Evolutionary conservation across 306 rosid genomes (phyloP), one percentile per base, ranked within the genome.

Genomic region (Malus orientalis): DNA sequence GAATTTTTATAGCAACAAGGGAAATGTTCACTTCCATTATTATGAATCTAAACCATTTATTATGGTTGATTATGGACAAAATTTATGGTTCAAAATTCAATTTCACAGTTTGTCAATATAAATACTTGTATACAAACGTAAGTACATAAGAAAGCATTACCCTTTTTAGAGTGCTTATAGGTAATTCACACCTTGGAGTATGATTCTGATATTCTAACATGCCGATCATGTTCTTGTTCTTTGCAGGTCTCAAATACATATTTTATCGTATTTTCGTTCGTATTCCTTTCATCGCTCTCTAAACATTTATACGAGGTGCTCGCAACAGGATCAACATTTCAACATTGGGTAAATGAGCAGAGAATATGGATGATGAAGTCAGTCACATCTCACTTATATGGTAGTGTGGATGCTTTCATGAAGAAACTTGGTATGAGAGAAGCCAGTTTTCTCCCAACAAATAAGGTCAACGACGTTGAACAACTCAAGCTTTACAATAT

Each of bases 331-430:
- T 85, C 82, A 47, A 77, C 96, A 42, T 14, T 83, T 27, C 79
- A 32, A 14, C 73, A 80, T 16, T 82, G 87, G 84, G 64, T 81
- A 55, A 76, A 78, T 57, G 97, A 90, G 62, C 90, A 87, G 11
- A 80, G 93, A 64, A 71, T 84, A 9, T 91, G 93, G 96, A 87
- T 91, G 92, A 89, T 89, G 6, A 81, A 58, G 63, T 77, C 87
- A 64, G 61, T 83, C 16, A 87, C 91, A n/a, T 74, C 85, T 25
- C 55, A 83, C 45, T 76, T 83, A 10, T 86, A 83, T 78, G 93
- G 96, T 69, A 75, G 86, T 51, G 67, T 91, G 77, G 91, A 86
- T 76, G 89, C 87, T 71, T 8, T 89, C 33, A 74, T 89, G 76
- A 87, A 89, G 85, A 86, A 74, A 75, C 25, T 87, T 58, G 89